Evolutionary conservation across 352 stramenopile genomes (phyloP).

Genomic region (Globisporangium uncinulatum): DNA sequence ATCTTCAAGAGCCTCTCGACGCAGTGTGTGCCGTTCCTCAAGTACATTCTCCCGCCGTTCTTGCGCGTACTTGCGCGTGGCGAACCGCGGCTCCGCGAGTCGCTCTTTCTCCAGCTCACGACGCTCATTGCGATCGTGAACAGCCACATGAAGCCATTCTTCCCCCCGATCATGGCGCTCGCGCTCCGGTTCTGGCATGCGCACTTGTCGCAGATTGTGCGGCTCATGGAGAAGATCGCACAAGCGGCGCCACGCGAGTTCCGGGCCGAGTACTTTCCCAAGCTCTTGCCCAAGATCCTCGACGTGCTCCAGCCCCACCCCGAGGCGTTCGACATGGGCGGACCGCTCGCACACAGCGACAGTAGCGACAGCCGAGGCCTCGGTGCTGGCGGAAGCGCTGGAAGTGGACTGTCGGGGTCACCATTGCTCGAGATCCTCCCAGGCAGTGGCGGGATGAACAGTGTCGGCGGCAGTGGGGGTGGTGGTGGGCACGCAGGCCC

Average conservation of each 20-base stretch:
- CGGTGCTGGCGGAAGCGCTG: background rate
- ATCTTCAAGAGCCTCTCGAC: slow-evolving; percentile 97
- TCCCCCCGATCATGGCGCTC: slow-evolving; percentile 95
- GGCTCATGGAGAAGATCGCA: slow-evolving; percentile 91
- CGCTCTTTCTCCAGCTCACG: slow-evolving; percentile 95
- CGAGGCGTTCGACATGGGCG: slow-evolving; percentile 52
- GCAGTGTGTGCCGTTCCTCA: slow-evolving; percentile 95
- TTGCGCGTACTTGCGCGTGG: slow-evolving; percentile 90
- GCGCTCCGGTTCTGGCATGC: slow-evolving; percentile 95
- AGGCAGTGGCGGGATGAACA: background rate
- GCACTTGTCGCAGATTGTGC: slow-evolving; percentile 95
- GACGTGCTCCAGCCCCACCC: slow-evolving; percentile 79
- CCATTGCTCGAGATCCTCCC: slow-evolving; percentile 1
- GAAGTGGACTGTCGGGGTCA: background rate
- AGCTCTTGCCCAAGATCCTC: slow-evolving; percentile 85
- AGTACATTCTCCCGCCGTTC: slow-evolving; percentile 97
- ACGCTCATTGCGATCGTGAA: slow-evolving; percentile 95
- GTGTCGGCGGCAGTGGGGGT: background rate
- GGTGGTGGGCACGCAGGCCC: slow-evolving; percentile 4
- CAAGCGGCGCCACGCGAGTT: slow-evolving; percentile 76
- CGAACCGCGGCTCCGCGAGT: slow-evolving; percentile 91
- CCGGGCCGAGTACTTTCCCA: slow-evolving; percentile 78
- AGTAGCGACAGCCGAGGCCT: slow-evolving; percentile 13
- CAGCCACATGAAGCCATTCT: slow-evolving; percentile 95
- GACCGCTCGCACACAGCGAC: slow-evolving; percentile 25